A percentile compares a stretch with the other conserved stretches of the same genome.
Conservation (phyloP, 2,329 filamentous ascomycete genomes). For the Drechslerella dactyloides region DNA sequence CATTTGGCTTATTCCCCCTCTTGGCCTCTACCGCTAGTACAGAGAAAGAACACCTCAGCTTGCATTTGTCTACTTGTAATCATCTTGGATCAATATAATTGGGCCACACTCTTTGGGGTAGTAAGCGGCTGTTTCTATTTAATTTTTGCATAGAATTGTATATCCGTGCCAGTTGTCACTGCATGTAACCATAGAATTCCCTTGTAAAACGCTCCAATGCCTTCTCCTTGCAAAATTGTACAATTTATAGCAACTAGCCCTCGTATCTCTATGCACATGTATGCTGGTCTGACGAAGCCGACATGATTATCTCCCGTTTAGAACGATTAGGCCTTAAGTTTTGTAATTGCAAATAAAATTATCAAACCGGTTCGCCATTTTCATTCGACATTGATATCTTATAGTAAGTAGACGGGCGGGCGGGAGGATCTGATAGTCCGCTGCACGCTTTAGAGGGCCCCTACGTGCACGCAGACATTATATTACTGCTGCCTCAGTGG, state of each 20-base stretch:
- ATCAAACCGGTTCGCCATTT: too few species aligned
- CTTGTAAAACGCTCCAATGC: neutral
- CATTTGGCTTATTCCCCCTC: neutral
- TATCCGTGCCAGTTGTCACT: neutral
- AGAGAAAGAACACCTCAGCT: neutral
- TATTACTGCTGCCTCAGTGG: neutral
- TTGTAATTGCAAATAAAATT: too few species aligned
- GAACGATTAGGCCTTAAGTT: too few species aligned
- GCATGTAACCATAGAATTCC: neutral
- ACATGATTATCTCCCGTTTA: too few species aligned
- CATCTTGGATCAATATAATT: neutral
- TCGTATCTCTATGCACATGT: neutral
- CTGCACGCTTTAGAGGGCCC: too few species aligned
- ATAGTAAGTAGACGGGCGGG: too few species aligned
- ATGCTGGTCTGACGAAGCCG: neutral
- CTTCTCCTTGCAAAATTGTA: neutral
- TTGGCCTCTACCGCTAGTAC: neutral
- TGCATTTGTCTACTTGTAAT: neutral
- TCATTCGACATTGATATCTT: too few species aligned
- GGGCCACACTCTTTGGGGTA: neutral
- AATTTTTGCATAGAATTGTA: neutral
- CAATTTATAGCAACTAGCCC: neutral
- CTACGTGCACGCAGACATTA: too few species aligned
- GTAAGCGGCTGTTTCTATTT: neutral
- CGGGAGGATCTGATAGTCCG: too few species aligned